Evolutionary conservation across 306 rosid species (phyloP).

Genomic region (Ammopiptanthus mongolicus): DNA sequence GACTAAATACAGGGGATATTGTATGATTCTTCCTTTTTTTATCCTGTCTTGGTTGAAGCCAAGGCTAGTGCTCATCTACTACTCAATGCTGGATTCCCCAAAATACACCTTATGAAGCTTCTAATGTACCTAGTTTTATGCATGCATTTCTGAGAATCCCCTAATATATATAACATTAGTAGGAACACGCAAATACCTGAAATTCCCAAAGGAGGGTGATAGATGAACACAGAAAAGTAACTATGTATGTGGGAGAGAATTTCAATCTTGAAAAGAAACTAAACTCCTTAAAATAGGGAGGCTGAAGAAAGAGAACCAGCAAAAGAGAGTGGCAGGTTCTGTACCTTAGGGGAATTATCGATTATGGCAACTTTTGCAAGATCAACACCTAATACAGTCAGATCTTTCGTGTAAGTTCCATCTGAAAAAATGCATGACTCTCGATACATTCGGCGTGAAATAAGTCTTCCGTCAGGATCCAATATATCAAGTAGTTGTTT

Average conservation of each 20-base stretch:
- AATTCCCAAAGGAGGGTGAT: not conserved
- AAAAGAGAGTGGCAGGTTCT: constrained; percentile 4
- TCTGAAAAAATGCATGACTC: constrained; percentile 88
- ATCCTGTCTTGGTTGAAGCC: not conserved
- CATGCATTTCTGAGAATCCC: not conserved
- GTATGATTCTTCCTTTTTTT: not conserved
- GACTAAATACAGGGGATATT: not conserved
- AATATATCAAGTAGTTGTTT: constrained; percentile 82
- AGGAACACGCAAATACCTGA: not conserved
- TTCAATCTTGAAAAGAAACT: not conserved
- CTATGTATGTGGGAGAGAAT: not conserved
- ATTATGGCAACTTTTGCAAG: constrained; percentile 84
- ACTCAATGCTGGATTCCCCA: not conserved
- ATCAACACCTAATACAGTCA: constrained; percentile 85
- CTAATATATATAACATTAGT: not conserved
- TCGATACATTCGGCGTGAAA: constrained; percentile 79
- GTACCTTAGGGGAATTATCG: constrained; percentile 98
- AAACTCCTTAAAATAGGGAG: not conserved
- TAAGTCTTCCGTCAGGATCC: constrained; percentile 77
- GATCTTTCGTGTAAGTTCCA: constrained; percentile 92
- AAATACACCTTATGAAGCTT: not conserved
- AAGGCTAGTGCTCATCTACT: not conserved
- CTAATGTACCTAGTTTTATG: not conserved
- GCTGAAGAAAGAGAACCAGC: constrained; percentile 3
- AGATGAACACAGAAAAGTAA: not conserved